phyloP scores from a whole-genome alignment of 495 filamentous ascomycete species.

The Corynascus novoguineensis region DNA sequence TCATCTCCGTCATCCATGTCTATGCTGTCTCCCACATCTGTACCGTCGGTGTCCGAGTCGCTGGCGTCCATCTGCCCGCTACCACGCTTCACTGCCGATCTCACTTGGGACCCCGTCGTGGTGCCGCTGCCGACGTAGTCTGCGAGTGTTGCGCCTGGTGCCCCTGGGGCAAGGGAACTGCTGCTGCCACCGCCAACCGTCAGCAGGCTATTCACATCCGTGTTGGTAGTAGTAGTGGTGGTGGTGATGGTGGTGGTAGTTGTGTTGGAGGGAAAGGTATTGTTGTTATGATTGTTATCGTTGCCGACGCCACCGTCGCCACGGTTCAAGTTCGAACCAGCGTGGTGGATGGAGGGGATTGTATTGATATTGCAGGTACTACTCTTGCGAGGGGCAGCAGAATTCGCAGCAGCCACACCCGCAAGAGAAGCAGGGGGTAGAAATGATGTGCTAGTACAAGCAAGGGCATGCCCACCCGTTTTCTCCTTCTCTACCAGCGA shows the following conservation, averaged over 20 bases:
- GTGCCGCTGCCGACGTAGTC: neutral
- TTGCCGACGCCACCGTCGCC: conserved; percentile 21
- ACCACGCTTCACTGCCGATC: conserved; percentile 29
- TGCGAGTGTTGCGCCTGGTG: neutral
- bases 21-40: conserved; percentile 16
- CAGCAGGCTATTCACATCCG: conserved; percentile 21
- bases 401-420: neutral
- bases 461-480: conserved; percentile 29
- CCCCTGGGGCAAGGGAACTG: neutral
- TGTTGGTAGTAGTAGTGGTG: neutral
- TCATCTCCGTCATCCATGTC: conserved; percentile 32
- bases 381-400: neutral
- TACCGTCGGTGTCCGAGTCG: no score
- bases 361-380: neutral
- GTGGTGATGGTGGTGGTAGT: neutral
- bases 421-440: neutral
- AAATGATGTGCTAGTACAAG: neutral
- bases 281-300: conserved; percentile 5
- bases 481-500: conserved; percentile 39
- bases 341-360: neutral
- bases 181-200: conserved; percentile 22
- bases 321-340: neutral
- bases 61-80: conserved; percentile 50
- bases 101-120: conserved; percentile 20
- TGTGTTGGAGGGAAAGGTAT: neutral